Evolutionary conservation across 768 basidiomycete genomes (phyloP).

Genomic region (Antrodiella citrinella): DNA sequence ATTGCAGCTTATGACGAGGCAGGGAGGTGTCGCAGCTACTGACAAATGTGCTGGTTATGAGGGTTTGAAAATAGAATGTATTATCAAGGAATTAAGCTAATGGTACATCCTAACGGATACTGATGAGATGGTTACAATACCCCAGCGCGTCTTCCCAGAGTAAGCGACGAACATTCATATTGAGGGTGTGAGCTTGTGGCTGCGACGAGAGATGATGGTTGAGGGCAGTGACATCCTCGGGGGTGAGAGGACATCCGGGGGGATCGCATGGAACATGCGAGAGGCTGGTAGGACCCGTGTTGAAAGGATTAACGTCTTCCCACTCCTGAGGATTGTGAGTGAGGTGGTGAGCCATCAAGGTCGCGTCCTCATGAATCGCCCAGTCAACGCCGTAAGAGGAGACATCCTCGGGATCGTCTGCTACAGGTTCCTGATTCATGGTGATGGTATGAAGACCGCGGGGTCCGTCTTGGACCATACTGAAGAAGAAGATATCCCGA

Average conservation of each 20-base stretch:
- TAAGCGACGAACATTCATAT: too few species aligned
- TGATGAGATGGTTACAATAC: too few species aligned
- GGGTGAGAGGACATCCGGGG: constrained; percentile 10
- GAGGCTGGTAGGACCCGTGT: constrained; percentile 3
- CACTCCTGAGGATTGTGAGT: constrained; percentile 7
- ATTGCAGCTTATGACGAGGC: too few species aligned
- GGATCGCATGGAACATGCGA: constrained; percentile 10
- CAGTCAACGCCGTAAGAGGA: constrained; percentile 17
- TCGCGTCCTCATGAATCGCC: constrained; percentile 9
- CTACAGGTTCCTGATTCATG: not conserved
- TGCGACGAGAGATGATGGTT: not conserved
- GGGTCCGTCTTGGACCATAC: constrained; percentile 24
- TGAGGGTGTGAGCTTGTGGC: too few species aligned
- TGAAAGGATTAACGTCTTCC: constrained; percentile 3
- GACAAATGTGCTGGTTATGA: too few species aligned
- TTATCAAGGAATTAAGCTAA: too few species aligned
- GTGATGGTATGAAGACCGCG: constrained; percentile 15
- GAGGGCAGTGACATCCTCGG: constrained; percentile 5
- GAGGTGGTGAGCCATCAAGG: constrained; percentile 10
- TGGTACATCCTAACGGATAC: too few species aligned
- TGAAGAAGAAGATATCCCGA: constrained; percentile 24
- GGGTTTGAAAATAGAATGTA: too few species aligned
- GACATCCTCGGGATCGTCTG: constrained; percentile 3
- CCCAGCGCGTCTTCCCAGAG: too few species aligned
- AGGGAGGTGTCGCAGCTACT: too few species aligned